Evolutionary conservation across 495 filamentous ascomycete genomes (phyloP).

Genomic region (Xanthoparmelia taractica): DNA sequence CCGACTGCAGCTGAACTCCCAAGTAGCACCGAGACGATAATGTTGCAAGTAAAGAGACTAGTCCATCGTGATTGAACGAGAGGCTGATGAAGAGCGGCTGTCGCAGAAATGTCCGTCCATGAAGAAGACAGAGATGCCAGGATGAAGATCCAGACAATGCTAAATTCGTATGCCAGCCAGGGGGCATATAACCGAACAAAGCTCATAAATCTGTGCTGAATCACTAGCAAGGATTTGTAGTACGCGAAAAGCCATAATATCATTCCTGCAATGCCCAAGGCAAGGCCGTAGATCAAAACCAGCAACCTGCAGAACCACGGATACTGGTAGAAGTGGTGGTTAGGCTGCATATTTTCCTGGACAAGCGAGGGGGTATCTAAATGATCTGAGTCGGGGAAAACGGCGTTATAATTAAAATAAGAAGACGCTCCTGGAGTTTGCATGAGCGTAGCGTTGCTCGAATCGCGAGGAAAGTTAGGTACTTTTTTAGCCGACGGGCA

Average conservation of each 20-base stretch:
- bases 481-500: not conserved
- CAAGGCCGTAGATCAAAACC: not conserved
- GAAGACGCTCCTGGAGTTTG: not conserved
- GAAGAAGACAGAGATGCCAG: not conserved
- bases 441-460: not conserved
- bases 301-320: conserved; percentile 4
- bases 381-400: not conserved
- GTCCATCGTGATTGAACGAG: too few species aligned
- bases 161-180: not conserved
- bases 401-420: not conserved
- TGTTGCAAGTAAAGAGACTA: too few species aligned
- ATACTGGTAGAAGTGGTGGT: conserved; percentile 5
- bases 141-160: not conserved
- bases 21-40: too few species aligned
- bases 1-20: too few species aligned
- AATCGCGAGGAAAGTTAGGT: not conserved
- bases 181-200: not conserved
- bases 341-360: not conserved
- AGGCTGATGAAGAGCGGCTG: too few species aligned
- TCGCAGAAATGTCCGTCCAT: not conserved
- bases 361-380: not conserved
- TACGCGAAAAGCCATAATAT: not conserved
- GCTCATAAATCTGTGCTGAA: not conserved
- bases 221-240: not conserved
- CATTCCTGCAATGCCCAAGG: not conserved